phyloP scores from a whole-genome alignment of 345 rosid genomes.

The Lenwebbia sp. region DNA sequence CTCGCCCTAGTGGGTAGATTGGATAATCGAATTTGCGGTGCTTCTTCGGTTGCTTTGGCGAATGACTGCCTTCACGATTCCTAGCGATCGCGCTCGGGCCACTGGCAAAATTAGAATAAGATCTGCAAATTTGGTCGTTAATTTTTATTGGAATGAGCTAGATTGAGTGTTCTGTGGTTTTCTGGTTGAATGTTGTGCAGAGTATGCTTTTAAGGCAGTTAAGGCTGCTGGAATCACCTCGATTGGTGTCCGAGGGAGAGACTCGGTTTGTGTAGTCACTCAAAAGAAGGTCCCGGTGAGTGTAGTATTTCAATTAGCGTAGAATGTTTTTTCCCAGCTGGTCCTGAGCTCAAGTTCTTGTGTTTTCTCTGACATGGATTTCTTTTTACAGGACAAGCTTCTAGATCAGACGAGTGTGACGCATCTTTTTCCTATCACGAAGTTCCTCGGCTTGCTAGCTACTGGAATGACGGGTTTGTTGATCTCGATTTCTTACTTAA shows the following conservation, averaged over 20 bases:
- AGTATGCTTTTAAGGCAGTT: conserved; percentile 97
- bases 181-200: conserved; percentile 16
- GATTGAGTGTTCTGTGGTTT: neutral
- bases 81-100: neutral
- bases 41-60: neutral
- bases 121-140: neutral
- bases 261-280: conserved; percentile 90
- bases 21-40: neutral
- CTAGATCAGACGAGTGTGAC: conserved; percentile 91
- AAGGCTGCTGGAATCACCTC: conserved; percentile 94
- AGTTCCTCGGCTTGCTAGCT: conserved; percentile 84
- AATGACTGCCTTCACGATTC: neutral
- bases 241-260: conserved; percentile 91
- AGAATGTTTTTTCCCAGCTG: neutral
- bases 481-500: neutral
- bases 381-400: conserved; percentile 78
- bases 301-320: neutral
- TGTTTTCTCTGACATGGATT: neutral
- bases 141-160: neutral
- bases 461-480: conserved; percentile 91
- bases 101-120: neutral
- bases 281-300: conserved; percentile 99
- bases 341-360: neutral
- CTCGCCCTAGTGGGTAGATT: neutral
- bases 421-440: conserved; percentile 86